phyloP scores from a whole-genome alignment of 192 early-diverging fungal species.

The Coemansia sp. region DNA sequence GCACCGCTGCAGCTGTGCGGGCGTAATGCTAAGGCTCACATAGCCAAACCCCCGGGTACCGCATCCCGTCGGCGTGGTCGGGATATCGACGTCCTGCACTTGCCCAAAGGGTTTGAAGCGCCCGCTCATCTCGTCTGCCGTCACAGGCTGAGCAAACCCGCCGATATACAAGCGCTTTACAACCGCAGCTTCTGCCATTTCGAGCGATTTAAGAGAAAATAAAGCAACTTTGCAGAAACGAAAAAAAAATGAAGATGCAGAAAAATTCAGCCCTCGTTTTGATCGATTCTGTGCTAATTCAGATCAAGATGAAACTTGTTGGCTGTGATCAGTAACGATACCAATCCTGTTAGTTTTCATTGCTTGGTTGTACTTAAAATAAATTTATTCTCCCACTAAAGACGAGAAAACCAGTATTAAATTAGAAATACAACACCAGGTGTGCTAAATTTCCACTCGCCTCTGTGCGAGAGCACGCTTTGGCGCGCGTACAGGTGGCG shows the following conservation, averaged over 20 bases:
- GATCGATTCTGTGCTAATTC: too few relatives aligned
- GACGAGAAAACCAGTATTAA: too few relatives aligned
- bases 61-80: conserved; percentile 2
- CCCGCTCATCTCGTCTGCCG: conserved; percentile 54
- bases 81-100: conserved; percentile 29
- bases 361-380: too few relatives aligned
- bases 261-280: too few relatives aligned
- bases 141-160: conserved; percentile 64
- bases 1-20: conserved; percentile 67
- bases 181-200: conserved; percentile 26
- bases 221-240: not conserved
- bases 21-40: conserved; percentile 65
- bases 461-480: not conserved
- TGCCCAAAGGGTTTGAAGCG: conserved; percentile 77
- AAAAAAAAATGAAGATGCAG: too few relatives aligned
- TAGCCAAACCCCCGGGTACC: conserved; percentile 71
- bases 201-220: not conserved
- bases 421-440: too few relatives aligned
- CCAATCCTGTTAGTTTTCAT: too few relatives aligned
- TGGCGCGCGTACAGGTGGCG: not conserved
- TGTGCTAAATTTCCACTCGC: too few relatives aligned
- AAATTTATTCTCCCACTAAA: too few relatives aligned
- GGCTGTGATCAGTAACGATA: too few relatives aligned
- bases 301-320: too few relatives aligned
- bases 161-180: conserved; percentile 74